These are phyloP conservation scores for Epichloe bromicola DNA, from an alignment of 2,329 filamentous ascomycete species.

Conservation along the genomic window DNA sequence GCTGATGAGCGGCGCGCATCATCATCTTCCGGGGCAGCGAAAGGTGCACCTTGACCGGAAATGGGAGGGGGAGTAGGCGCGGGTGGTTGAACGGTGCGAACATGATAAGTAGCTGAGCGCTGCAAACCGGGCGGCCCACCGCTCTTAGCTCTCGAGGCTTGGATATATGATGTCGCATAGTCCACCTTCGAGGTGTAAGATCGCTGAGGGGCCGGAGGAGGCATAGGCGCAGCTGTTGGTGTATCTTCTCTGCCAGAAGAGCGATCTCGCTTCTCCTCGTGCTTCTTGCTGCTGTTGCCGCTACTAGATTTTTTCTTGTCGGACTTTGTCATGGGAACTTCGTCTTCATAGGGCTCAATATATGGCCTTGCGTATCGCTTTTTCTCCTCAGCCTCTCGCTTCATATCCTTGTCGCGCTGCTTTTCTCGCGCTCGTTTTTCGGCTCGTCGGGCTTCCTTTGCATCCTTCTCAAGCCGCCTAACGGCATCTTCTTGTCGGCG, in stretches of 20 bases:
- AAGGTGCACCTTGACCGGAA: slow-evolving; percentile 14
- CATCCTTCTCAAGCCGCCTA: slow-evolving; percentile 20
- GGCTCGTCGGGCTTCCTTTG: slow-evolving; percentile 19
- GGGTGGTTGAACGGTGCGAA: slow-evolving; percentile 16
- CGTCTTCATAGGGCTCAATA: slow-evolving; percentile 22
- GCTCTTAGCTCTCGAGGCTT: slow-evolving; percentile 17
- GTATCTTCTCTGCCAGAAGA: slow-evolving; percentile 21
- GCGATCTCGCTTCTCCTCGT: slow-evolving; percentile 24
- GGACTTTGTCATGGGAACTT: slow-evolving; percentile 13
- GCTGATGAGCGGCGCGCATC: slow-evolving; percentile 21
- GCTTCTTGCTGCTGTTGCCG: slow-evolving; percentile 22
- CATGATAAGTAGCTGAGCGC: slow-evolving; percentile 12
- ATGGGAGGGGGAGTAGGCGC: slow-evolving; percentile 24
- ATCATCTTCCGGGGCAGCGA: slow-evolving; percentile 18
- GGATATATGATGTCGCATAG: slow-evolving; percentile 18
- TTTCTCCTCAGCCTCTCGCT: slow-evolving; percentile 25
- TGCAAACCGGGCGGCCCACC: slow-evolving; percentile 6
- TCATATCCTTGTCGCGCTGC: slow-evolving; percentile 25
- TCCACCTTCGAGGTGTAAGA: slow-evolving; percentile 11
- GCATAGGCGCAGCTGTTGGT: slow-evolving; percentile 10
- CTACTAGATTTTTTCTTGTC: slow-evolving; percentile 28
- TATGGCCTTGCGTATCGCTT: slow-evolving; percentile 21
- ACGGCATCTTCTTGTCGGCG: slow-evolving; percentile 13
- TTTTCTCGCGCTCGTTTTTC: slow-evolving; percentile 24
- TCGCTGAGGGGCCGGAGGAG: slow-evolving; percentile 13